Evolutionary conservation across 306 rosid species (phyloP).

Genomic region (Ceratonia siliqua): DNA sequence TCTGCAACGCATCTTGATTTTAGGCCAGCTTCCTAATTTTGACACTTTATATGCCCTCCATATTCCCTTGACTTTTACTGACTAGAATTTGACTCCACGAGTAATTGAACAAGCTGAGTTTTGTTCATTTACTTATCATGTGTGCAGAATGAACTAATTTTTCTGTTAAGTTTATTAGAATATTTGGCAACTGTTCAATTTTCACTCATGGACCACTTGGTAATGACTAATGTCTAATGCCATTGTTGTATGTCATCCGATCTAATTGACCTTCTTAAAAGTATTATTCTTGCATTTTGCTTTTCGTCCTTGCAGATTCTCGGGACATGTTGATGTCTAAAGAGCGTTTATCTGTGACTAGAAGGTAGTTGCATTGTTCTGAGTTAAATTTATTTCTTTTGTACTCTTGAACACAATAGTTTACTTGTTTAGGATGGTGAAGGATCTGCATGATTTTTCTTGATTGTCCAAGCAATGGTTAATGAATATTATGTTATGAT

Average conservation of each 20-base stretch:
- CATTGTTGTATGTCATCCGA: background rate
- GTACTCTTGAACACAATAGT: conserved; percentile 25
- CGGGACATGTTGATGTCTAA: background rate
- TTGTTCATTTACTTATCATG: background rate
- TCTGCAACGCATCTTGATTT: background rate
- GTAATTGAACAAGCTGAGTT: too few species aligned
- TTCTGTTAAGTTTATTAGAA: background rate
- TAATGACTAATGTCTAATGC: background rate
- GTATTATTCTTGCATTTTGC: background rate
- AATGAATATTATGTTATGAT: conserved; percentile 17
- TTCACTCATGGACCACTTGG: background rate
- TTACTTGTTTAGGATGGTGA: conserved; percentile 15
- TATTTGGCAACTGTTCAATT: background rate
- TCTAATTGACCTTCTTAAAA: background rate
- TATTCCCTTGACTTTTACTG: too few species aligned
- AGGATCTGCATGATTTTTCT: background rate
- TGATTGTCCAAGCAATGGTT: background rate
- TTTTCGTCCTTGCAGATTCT: conserved; percentile 36
- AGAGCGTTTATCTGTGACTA: background rate
- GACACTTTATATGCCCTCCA: background rate
- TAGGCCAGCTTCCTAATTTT: background rate
- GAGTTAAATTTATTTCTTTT: conserved; percentile 14
- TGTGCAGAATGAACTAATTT: background rate
- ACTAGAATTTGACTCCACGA: too few species aligned
- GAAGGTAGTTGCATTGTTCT: conserved; percentile 19